Conservation (phyloP, 1,284 basidiomycete genomes). For the Schizophyllum commune region DNA sequence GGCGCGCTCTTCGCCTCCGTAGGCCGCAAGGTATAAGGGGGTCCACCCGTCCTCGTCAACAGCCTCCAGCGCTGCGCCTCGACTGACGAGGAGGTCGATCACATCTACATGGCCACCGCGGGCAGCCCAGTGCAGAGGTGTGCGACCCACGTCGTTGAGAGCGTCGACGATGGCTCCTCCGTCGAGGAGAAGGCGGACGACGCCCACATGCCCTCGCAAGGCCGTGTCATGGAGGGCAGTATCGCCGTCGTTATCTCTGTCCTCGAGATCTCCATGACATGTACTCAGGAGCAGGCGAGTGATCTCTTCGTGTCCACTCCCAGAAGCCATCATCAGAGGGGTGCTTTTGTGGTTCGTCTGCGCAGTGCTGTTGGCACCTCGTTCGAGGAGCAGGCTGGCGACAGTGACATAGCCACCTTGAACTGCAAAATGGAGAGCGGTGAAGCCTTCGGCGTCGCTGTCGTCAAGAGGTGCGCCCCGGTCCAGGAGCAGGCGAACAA, state of each 20-base stretch:
- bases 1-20: too few relatives aligned
- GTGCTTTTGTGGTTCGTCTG: not conserved
- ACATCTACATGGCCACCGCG: not conserved
- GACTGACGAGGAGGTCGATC: not conserved
- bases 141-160: not conserved
- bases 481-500: not conserved
- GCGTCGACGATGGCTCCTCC: not conserved
- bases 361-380: not conserved
- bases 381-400: not conserved
- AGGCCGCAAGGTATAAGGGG: not conserved
- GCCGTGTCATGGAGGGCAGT: not conserved
- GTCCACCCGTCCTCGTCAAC: not conserved
- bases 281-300: not conserved
- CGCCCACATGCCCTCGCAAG: not conserved
- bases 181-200: not conserved
- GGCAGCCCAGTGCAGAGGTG: not conserved
- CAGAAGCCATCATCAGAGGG: not conserved
- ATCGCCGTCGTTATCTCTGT: not conserved
- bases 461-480: not conserved
- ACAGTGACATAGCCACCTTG: not conserved
- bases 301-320: not conserved
- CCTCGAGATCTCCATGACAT: too few relatives aligned
- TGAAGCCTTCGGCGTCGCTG: not conserved
- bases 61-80: not conserved
- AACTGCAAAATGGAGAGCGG: not conserved